Percentiles rank a stretch among this genome's conserved stretches.
phyloP scores from a whole-genome alignment of 345 rosid species.

The Syzygium aromaticum region DNA sequence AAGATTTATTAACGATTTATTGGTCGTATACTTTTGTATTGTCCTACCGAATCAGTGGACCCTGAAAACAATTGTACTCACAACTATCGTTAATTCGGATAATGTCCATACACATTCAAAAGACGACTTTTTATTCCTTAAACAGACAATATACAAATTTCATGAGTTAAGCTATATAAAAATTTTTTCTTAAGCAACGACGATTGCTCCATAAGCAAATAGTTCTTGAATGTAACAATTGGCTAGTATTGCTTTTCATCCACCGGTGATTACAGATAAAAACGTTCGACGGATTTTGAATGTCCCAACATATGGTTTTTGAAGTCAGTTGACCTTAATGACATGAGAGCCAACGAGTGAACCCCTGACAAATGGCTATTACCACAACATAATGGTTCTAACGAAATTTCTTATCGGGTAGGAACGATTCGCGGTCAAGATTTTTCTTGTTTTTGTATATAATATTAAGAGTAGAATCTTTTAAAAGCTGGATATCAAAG shows the following conservation, averaged over 20 bases:
- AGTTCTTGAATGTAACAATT: background rate
- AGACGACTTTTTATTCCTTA: background rate
- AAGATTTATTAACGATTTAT: background rate
- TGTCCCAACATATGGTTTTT: background rate
- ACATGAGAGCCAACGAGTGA: background rate
- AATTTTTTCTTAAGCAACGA: background rate
- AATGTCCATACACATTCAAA: background rate
- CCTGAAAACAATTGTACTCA: background rate
- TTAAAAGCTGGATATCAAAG: background rate
- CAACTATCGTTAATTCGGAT: background rate
- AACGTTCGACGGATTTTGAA: background rate
- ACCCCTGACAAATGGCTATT: accelerated
- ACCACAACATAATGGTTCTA: background rate
- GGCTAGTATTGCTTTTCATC: background rate
- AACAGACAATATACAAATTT: background rate
- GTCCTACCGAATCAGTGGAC: background rate
- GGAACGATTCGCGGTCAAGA: background rate
- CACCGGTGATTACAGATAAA: background rate
- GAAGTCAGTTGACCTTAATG: background rate
- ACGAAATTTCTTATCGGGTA: background rate
- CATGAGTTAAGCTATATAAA: background rate
- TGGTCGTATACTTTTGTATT: background rate
- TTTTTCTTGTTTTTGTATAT: background rate
- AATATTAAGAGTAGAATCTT: background rate
- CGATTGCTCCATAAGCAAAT: background rate